Conservation (phyloP, 2,329 filamentous ascomycete genomes). For the Scytalidium lignicola region DNA sequence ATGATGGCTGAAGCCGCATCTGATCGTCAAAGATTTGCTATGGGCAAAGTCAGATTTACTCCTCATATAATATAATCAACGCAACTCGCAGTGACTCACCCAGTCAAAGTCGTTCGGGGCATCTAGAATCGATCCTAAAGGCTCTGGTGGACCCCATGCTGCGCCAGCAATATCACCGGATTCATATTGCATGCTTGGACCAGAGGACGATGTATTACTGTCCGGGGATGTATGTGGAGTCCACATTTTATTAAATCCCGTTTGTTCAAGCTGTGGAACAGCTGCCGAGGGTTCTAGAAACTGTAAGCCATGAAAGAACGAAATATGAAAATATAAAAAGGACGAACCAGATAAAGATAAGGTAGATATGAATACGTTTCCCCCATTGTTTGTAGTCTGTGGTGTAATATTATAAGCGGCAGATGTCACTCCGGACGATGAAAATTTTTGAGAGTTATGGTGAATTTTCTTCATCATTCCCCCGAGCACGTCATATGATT, state of each 20-base stretch:
- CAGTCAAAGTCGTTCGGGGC: constrained; percentile 18
- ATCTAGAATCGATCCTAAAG: constrained; percentile 13
- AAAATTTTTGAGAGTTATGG: neutral
- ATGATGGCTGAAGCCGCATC: constrained; percentile 6
- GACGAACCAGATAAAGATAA: neutral
- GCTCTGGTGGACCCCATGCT: constrained; percentile 3
- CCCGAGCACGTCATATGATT: constrained; percentile 11
- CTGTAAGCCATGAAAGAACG: neutral
- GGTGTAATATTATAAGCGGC: neutral
- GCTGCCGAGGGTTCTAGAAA: neutral
- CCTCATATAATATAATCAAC: neutral
- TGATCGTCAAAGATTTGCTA: constrained; percentile 17
- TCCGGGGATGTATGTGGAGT: neutral
- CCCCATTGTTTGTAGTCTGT: neutral
- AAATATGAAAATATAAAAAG: too few relatives aligned
- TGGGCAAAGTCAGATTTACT: neutral
- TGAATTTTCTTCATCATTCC: constrained; percentile 17
- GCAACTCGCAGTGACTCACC: constrained; percentile 10
- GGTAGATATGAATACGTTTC: neutral
- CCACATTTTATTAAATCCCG: neutral
- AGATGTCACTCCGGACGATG: neutral
- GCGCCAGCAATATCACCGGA: neutral
- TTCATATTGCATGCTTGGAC: neutral
- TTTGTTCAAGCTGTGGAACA: neutral
- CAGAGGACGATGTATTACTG: constrained; percentile 4